A percentile compares a stretch with the other conserved stretches of the same genome.
Conservation (phyloP, 331 rosid species). For the Phaseolus coccineus region DNA sequence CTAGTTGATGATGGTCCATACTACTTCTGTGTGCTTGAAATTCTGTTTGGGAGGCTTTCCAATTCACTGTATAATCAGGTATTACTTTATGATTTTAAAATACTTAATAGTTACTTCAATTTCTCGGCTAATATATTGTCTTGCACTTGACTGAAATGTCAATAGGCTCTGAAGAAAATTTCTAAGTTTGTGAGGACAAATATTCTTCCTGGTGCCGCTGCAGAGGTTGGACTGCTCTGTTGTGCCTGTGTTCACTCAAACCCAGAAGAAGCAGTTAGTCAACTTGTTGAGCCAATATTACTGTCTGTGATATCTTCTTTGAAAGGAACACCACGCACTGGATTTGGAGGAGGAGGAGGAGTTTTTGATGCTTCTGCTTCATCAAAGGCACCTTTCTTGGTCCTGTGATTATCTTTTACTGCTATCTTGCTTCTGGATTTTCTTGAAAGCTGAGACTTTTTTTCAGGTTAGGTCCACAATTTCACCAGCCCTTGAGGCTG, state of each 20-base stretch:
- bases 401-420: constrained; percentile 38
- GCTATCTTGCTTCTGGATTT: constrained; percentile 42
- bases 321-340: constrained; percentile 79
- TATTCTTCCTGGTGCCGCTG: constrained; percentile 97
- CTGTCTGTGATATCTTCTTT: constrained; percentile 79
- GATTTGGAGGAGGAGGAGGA: constrained; percentile 89
- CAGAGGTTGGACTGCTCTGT: constrained; percentile 98
- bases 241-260: constrained; percentile 95
- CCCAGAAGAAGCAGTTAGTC: constrained; percentile 88
- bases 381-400: constrained; percentile 62
- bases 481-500: constrained; percentile 97
- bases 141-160: constrained; percentile 40
- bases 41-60: constrained; percentile 93
- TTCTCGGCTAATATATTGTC: constrained; percentile 33
- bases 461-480: constrained; percentile 81
- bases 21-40: constrained; percentile 94
- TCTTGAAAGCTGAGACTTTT: constrained; percentile 40
- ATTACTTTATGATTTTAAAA: constrained; percentile 35
- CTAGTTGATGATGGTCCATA: constrained; percentile 98
- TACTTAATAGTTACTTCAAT: constrained; percentile 12
- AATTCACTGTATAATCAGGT: constrained; percentile 85
- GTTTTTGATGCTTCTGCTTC: constrained; percentile 57
- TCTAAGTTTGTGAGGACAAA: constrained; percentile 95
- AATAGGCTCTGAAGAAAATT: constrained; percentile 90
- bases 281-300: constrained; percentile 86